phyloP scores from a whole-genome alignment of 805 yeast genomes.

The Naumovozyma baii region DNA sequence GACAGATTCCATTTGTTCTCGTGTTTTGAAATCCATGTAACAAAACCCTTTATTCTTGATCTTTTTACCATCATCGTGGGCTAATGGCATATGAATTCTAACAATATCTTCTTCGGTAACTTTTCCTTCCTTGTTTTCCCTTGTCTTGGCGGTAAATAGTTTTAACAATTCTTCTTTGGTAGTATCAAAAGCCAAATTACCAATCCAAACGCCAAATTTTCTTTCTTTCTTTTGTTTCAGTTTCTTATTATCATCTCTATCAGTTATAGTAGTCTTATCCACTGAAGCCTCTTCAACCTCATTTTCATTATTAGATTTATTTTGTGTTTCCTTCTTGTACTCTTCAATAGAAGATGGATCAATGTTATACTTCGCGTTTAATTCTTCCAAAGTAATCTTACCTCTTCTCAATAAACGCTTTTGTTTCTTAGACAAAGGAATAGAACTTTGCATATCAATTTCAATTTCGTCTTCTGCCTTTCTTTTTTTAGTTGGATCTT shows the following conservation, averaged over 20 bases:
- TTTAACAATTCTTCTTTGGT: conserved; percentile 60
- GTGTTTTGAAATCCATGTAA: conserved; percentile 67
- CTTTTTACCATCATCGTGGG: conserved; percentile 46
- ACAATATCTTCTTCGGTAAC: conserved; percentile 52
- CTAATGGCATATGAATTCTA: conserved; percentile 73
- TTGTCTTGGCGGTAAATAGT: conserved; percentile 54
- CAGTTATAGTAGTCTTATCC: conserved; percentile 29
- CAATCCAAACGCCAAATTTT: conserved; percentile 83
- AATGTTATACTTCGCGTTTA: conserved; percentile 35
- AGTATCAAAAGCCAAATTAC: conserved; percentile 82
- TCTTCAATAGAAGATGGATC: conserved; percentile 31
- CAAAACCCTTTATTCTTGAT: conserved; percentile 70
- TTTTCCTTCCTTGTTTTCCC: conserved; percentile 29
- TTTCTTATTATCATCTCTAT: conserved; percentile 21
- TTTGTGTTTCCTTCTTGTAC: conserved; percentile 32
- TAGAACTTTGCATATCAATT: conserved; percentile 57
- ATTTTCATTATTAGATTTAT: conserved; percentile 12
- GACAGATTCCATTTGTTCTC: conserved; percentile 50
- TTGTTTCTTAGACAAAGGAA: conserved; percentile 87
- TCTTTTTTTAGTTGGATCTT: conserved; percentile 30
- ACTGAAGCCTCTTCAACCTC: conserved; percentile 18
- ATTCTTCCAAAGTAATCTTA: conserved; percentile 49
- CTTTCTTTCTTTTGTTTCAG: conserved; percentile 37
- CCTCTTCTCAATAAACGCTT: conserved; percentile 77
- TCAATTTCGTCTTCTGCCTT: conserved; percentile 47